Conservation (phyloP, 140 eudicot species). For the Erigeron philadelphicus region DNA sequence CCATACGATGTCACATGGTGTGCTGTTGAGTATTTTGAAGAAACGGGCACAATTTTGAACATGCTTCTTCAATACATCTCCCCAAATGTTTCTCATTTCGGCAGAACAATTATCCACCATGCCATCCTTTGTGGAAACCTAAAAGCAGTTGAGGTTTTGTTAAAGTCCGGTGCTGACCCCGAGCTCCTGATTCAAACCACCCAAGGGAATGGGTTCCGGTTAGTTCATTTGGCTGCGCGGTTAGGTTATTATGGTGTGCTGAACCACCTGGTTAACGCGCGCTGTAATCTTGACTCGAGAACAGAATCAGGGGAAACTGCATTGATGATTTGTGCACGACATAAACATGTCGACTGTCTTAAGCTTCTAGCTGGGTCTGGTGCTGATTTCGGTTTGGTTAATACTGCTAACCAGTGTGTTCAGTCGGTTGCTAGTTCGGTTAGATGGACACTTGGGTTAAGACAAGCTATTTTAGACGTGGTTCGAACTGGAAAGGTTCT, state of each 20-base stretch:
- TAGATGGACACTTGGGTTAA: conserved; percentile 55
- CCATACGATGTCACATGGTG: conserved; percentile 69
- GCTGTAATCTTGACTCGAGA: conserved; percentile 54
- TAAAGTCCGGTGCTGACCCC: conserved; percentile 50
- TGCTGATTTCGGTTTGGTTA: conserved; percentile 72
- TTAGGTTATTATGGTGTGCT: conserved; percentile 44
- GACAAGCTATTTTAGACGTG: conserved; percentile 49
- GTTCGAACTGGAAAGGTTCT: conserved; percentile 48
- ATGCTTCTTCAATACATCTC: conserved; percentile 56
- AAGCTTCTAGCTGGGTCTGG: conserved; percentile 58
- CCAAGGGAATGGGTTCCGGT: conserved; percentile 37
- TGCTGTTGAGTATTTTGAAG: conserved; percentile 82
- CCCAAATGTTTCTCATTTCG: conserved; percentile 58
- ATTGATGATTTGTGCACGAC: conserved; percentile 62
- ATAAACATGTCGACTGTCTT: conserved; percentile 61
- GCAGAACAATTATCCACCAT: conserved; percentile 78
- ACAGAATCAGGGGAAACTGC: conserved; percentile 69
- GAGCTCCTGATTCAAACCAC: conserved; percentile 49
- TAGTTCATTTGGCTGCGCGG: conserved; percentile 69
- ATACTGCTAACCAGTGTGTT: conserved; percentile 40
- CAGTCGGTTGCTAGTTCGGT: conserved; percentile 50
- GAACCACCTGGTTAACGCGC: conserved; percentile 42
- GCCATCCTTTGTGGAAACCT: conserved; percentile 67
- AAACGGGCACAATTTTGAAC: conserved; percentile 59
- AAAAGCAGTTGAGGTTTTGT: conserved; percentile 49